Evolutionary conservation across 2,329 filamentous ascomycete genomes (phyloP), one percentile per base, ranked within the genome.

Genomic region (Metarhizium brunneum): DNA sequence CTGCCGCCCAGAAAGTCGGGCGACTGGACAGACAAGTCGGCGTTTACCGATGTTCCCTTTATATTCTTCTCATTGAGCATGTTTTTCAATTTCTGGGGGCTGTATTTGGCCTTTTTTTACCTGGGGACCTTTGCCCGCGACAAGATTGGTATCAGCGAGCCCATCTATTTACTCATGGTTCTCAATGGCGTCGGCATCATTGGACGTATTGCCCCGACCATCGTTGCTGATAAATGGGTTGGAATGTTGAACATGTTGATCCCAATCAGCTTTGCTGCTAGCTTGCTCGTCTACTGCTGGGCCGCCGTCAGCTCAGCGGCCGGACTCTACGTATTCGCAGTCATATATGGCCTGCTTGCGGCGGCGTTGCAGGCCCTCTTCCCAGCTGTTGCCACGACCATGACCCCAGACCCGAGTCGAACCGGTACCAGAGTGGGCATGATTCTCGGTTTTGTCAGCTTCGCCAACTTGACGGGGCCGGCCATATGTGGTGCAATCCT

Each of bases 321-420:
- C 0, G 77, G 78, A 0, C 69, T 89, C 32, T 87, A 87, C 64
- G 76, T 71, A 1, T 89, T 86, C 75, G 71, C 79, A 0, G 70
- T 76, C 0, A 71, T 85, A 50, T 88, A 86, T 64, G 87, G 87
- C 2, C 70, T 88, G 38, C 73, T 75, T 0, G 81, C 77, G 0
- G 84, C 82, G 0, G 81, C 75, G 0, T 79, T 88, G 45, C 84
- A 88, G 70, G 78, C 77, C 2, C 65, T 89, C 6, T 86, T 88
- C 64, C 84, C 85, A 0, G 82, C 83, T 0, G 63, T 78, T 0
- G 63, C 87, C 47, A 79, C 76, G 52, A 79, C 77, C 47, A 68
- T 84, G 56, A 81, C 78, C 2, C 71, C 70, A 5, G 79, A 83
- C 62, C 67, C 77, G 57, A 64, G 71, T 7, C 80, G 78, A 65